Base-by-base conservation (phyloP, 768 basidiomycete species). In the Podaxis sp. region DNA sequence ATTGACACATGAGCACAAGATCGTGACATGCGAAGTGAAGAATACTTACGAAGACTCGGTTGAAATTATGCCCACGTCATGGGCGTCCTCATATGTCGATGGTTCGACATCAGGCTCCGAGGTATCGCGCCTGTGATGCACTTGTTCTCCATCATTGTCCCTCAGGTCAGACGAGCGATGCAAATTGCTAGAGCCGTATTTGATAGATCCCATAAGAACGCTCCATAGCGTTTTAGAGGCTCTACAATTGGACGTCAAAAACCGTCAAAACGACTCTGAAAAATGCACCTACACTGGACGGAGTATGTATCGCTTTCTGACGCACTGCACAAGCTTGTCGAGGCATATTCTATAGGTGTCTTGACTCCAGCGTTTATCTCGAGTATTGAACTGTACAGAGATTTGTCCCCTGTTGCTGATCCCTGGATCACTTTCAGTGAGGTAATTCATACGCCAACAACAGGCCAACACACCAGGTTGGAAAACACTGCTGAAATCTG, bases 161-260 rank as follows among this genome's bases (percentile, higher is more conserved):
- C 4, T 56, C 38, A 26, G 8, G 20, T 40, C 15, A 11, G 36
- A 20, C 30, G 26, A 38, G 48, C 24, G 15, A 24, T 48, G 17
- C 22, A 49, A 12, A 49, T 36, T 49, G 8, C n/a, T 40, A 7
- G 38, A 8, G n/a, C 28, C 3, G 28, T 41, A 26, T 30, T 60
- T 60, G 37, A 8, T 13, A 12, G 13, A 10, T 5, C 26, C 12
- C 26, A 2, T n/a, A 8, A 49, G 50, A 20, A n/a, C 11, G 20
- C n/a, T 52, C 59, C 59, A 60, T 33, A 53, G n/a, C n/a, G 26
- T 30, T 30, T 17, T 53, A 6, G 36, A 52, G 48, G 20, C 59
- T 17, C 59, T 53, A 3, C 6, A n/a, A n/a, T 24, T 41, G 37
- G 22, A 2, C 15, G n/a, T 58, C 33, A 58, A 44, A 52, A 22